Evolutionary conservation across 2,329 filamentous ascomycete species (phyloP), one percentile per base, ranked within the genome.

Genomic region (Domatiomyces globalis): DNA sequence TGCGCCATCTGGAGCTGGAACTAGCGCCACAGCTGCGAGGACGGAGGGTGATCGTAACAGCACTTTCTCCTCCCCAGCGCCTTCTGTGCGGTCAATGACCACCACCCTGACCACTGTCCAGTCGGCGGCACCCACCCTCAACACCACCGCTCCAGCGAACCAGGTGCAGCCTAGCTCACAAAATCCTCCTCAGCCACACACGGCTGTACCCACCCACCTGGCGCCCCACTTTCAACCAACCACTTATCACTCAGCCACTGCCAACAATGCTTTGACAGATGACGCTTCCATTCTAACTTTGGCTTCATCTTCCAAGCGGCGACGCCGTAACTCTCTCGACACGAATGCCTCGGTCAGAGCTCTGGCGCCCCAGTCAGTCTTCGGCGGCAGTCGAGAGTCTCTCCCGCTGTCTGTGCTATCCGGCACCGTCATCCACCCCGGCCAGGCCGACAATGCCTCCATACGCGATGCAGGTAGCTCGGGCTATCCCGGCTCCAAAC

Each of bases 1-100:
- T 9, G 84, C 84, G 12, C 80, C 84, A 43, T 94, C 87, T 27
- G 86, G 92, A 60, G 79, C 87, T 17, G 87, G 85, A 17, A 95
- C 88, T 10, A 83, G 76, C 62, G 78, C 79, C 39, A 88, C 84
- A 33, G 71, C 68, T 5, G 71, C 76, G 2, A 81, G 78, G 4
- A 79, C 77, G 47, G 77, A 81, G 52, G 79, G 84, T 59, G 87
- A 86, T 51, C 83, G 73, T 59, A 74, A 75, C 45, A 82, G 79
- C 67, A 82, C 78, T 6, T 83, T 83, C 62, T 81, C 78, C 22
- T 83, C 79, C 3, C 79, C 79, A 12, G 76, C 78, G 45, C 78
- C 78, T 22, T 83, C 79, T n/a, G 73, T 80, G 50, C 78, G 76
- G 54, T 82, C 79, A 12, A 71, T 83, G 58, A 79, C 79, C 4